Evolutionary conservation across 257 asterid species (phyloP), one percentile per base, ranked within the genome.

Genomic region (Catharanthus roseus): DNA sequence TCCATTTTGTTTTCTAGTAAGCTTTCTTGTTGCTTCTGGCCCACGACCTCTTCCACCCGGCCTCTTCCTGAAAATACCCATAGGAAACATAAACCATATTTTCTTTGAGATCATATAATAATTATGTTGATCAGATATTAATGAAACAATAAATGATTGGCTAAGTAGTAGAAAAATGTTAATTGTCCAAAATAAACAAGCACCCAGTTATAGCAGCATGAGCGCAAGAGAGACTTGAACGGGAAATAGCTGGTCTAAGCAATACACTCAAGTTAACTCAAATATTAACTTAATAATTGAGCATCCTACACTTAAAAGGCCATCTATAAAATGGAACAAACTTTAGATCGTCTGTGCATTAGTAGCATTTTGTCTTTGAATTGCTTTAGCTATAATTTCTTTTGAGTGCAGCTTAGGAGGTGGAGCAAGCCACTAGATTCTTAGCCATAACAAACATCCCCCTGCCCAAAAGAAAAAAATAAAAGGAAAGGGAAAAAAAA

Each of bases 31-130:
- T 73, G 85, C 75, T 65, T 95, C 99, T 10, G 95, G 85, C 62
- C 82, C 95, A 66, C 91, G 98, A 24, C 90, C 69, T 85, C 95
- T 87, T 71, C 87, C 93, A 74, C 80, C 78, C 18, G 82, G 84
- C 58, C 74, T 79, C 79, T 86, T 89, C 86, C 96, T 93, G 78
- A 78, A 75, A 58, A 51, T 41, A 31, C 49, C 61, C 15, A 33
- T 10, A 45, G 12, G 42, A 49, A 42, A 58, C 3, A 34, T 33
- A 19, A 61, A 19, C 28, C 19, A 1, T 8, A 34, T 10, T 69
- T 4, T 10, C 34, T 64, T 34, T 42, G 4, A 5, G 23, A n/a
- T 3, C 18, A 28, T 41, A n/a, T n/a, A n/a, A 28, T 41, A 0
- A n/a, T 58, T 16, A 19, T 58, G 15, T 10, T 15, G 42, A 33